Evolutionary conservation across 352 stramenopile species (phyloP).

Genomic region (Phytophthora hybrid): DNA sequence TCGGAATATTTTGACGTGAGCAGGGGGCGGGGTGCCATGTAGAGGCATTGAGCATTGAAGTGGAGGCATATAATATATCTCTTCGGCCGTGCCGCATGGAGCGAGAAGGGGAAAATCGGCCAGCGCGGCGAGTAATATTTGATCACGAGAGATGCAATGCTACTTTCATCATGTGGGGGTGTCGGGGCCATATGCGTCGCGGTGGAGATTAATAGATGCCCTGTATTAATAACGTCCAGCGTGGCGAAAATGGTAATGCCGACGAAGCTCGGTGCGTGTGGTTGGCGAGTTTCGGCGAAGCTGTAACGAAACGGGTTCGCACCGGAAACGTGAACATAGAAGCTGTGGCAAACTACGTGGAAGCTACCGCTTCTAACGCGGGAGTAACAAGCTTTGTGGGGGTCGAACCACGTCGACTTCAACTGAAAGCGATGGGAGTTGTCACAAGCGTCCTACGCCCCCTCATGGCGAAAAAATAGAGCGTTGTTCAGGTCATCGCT

Average conservation of each 20-base stretch:
- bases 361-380: background rate
- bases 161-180: background rate
- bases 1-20: slow-evolving; percentile 28
- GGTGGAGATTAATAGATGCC: background rate
- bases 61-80: background rate
- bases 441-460: background rate
- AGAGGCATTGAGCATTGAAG: slow-evolving; percentile 20
- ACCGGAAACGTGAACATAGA: background rate
- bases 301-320: slow-evolving; percentile 16
- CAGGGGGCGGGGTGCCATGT: background rate
- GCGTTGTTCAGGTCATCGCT: slow-evolving; percentile 24
- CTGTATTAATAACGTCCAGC: background rate
- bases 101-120: slow-evolving; percentile 25
- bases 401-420: background rate
- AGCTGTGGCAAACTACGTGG: background rate
- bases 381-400: background rate
- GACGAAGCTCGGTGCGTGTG: background rate
- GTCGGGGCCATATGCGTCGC: background rate
- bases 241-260: background rate
- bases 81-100: slow-evolving; percentile 8
- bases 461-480: slow-evolving; percentile 20
- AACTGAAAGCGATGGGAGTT: background rate
- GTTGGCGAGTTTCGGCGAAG: background rate
- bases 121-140: slow-evolving; percentile 10
- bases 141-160: slow-evolving; percentile 19